These are phyloP conservation scores for Trametes hirsuta DNA, from an alignment of 1,284 basidiomycete genomes.

Conservation along the genomic window DNA sequence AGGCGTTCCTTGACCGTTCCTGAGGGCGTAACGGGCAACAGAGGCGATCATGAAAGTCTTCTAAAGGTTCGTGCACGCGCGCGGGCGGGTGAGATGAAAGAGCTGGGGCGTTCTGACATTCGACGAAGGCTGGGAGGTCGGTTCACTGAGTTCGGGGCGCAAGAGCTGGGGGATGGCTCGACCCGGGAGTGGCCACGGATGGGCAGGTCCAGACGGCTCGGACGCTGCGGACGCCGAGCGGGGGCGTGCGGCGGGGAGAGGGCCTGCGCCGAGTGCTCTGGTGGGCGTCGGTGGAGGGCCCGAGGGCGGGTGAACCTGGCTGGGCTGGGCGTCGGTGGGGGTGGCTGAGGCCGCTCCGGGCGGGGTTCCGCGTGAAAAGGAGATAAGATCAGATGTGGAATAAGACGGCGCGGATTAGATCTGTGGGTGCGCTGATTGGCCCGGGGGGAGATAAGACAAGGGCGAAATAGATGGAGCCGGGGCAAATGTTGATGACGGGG, in stretches of 20 bases:
- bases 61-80: background rate
- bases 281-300: no score
- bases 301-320: no score
- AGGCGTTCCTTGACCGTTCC: conserved; percentile 7
- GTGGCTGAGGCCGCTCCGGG: conserved; percentile 16
- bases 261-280: no score
- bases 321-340: background rate
- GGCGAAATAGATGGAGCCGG: conserved; percentile 5
- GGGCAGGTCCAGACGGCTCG: no score
- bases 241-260: no score
- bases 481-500: background rate
- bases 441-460: conserved; percentile 10
- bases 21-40: conserved; percentile 1
- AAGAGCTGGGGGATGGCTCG: background rate
- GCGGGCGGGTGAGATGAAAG: conserved; percentile 6
- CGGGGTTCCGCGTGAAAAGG: conserved; percentile 24
- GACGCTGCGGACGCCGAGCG: no score
- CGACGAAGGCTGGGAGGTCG: conserved; percentile 3
- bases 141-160: conserved; percentile 15
- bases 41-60: conserved; percentile 20
- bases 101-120: conserved; percentile 12
- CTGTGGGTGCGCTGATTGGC: conserved; percentile 24
- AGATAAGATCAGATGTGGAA: conserved; percentile 18
- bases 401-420: conserved; percentile 16
- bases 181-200: no score